These are phyloP conservation scores for Flaveria linearis DNA, from an alignment of 129 eudicot genomes.

Conservation along the genomic window DNA sequence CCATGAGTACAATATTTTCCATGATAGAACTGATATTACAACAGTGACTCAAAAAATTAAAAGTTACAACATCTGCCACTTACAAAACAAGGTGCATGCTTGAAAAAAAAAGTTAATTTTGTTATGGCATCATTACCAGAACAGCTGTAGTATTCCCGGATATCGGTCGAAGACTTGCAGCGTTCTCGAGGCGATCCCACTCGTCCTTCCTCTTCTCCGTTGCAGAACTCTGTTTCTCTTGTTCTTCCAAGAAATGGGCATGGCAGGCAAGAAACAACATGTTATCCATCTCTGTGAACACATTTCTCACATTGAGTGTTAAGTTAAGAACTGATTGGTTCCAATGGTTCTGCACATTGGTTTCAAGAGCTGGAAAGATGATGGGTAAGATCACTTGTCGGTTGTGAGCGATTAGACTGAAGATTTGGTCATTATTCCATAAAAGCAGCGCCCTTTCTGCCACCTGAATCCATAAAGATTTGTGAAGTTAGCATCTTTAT, in stretches of 20 bases:
- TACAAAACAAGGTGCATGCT: conserved; percentile 28
- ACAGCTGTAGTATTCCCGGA: conserved; percentile 65
- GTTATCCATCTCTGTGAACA: conserved; percentile 85
- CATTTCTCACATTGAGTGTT: conserved; percentile 69
- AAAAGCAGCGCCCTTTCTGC: conserved; percentile 93
- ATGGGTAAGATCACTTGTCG: conserved; percentile 81
- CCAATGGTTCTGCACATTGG: conserved; percentile 78
- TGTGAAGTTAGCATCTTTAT: conserved; percentile 2
- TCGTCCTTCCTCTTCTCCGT: conserved; percentile 62
- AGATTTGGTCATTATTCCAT: conserved; percentile 87
- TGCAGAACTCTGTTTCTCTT: conserved; percentile 39
- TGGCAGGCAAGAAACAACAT: conserved; percentile 60
- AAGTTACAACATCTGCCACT: conserved; percentile 35
- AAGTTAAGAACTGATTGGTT: conserved; percentile 83
- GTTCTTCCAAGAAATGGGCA: conserved; percentile 60
- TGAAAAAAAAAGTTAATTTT: conserved; percentile 17
- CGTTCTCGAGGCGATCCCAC: conserved; percentile 71
- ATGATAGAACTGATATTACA: conserved; percentile 34
- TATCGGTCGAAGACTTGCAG: conserved; percentile 68
- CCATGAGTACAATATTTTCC: conserved; percentile 29
- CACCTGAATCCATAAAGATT: conserved; percentile 49
- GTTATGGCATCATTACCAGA: conserved; percentile 46
- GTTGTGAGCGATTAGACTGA: conserved; percentile 71
- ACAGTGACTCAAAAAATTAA: conserved; percentile 23
- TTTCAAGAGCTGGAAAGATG: conserved; percentile 76